Percentiles rank a stretch among this genome's conserved stretches.
Conservation (phyloP, 306 rosid genomes). For the Cyamopsis tetragonoloba region DNA sequence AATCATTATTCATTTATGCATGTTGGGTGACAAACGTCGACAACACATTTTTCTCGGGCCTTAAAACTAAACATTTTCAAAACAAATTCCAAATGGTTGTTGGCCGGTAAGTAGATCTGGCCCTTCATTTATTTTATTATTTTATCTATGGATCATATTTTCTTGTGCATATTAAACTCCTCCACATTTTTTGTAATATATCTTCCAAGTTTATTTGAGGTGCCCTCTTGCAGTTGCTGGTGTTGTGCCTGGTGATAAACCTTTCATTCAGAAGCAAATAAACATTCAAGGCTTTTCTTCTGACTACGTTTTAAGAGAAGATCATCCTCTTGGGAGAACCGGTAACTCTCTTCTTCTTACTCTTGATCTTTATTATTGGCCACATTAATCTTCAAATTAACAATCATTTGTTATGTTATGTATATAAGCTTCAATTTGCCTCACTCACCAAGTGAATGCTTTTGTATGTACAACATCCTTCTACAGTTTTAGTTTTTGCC, state of each 20-base stretch:
- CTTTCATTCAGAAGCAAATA: background rate
- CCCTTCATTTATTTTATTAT: too few relatives aligned
- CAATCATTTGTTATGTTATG: background rate
- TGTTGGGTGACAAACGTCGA: too few relatives aligned
- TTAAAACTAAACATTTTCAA: too few relatives aligned
- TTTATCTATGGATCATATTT: too few relatives aligned
- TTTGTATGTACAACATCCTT: background rate
- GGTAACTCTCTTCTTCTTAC: background rate
- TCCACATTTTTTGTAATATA: too few relatives aligned
- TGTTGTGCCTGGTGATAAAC: background rate
- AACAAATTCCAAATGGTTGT: too few relatives aligned
- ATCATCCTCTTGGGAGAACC: conserved; percentile 1
- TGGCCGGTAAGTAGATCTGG: too few relatives aligned
- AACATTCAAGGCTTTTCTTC: background rate
- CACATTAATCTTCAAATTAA: background rate
- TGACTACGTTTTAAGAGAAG: background rate
- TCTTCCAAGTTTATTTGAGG: background rate
- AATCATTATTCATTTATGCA: too few relatives aligned
- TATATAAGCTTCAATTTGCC: background rate
- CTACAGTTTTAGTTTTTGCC: background rate
- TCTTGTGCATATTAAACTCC: too few relatives aligned
- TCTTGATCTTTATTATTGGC: background rate
- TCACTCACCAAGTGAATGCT: background rate
- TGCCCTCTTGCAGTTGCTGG: too few relatives aligned
- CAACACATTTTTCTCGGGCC: too few relatives aligned